Evolutionary conservation across 768 basidiomycete species (phyloP).

Genomic region (Sporobolomyces phaffii): DNA sequence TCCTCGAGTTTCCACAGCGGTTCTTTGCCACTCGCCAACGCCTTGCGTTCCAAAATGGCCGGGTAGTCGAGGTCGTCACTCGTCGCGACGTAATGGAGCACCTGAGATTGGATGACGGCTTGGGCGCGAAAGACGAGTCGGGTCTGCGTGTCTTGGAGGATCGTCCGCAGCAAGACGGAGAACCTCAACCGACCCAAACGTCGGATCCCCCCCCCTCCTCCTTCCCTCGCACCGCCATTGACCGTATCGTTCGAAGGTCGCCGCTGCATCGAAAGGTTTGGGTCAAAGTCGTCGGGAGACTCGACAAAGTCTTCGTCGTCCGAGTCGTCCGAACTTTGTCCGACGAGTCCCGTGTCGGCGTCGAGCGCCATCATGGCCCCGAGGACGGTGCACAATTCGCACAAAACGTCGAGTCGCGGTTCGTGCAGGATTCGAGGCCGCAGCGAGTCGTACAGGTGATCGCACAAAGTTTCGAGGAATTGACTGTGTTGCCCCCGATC

Average conservation of each 20-base stretch:
- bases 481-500: no score
- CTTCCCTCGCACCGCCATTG: neutral
- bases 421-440: conserved; percentile 94
- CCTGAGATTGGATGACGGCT: conserved; percentile 79
- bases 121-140: conserved; percentile 93
- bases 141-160: conserved; percentile 93
- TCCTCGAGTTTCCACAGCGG: conserved; percentile 16
- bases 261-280: neutral
- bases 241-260: conserved; percentile 2
- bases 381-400: conserved; percentile 91
- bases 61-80: conserved; percentile 80
- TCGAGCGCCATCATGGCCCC: conserved; percentile 83
- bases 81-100: conserved; percentile 71
- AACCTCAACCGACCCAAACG: conserved; percentile 63
- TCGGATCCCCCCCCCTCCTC: neutral
- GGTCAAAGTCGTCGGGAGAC: neutral
- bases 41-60: conserved; percentile 58
- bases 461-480: conserved; percentile 85
- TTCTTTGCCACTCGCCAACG: neutral
- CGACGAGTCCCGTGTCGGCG: conserved; percentile 42
- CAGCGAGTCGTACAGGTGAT: conserved; percentile 89
- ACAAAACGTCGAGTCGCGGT: conserved; percentile 73
- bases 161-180: conserved; percentile 73
- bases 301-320: conserved; percentile 43
- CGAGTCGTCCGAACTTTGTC: conserved; percentile 45